Conservation (phyloP, 1,139 yeast genomes). For the Kazachstania sp. region DNA sequence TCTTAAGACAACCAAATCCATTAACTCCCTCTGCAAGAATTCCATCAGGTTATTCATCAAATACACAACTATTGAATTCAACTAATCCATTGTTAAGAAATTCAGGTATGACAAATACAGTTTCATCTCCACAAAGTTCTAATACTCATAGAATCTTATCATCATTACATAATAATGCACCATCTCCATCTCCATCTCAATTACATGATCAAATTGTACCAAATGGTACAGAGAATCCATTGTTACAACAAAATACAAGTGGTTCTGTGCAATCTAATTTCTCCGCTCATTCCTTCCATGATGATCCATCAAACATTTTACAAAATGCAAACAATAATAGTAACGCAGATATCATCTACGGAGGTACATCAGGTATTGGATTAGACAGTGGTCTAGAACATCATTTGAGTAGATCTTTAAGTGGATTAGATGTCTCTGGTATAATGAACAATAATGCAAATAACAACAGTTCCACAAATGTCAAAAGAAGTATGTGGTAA, state of each 20-base stretch:
- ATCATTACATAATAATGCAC: constrained; percentile 7
- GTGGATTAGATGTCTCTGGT: constrained; percentile 26
- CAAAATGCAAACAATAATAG: constrained; percentile 10
- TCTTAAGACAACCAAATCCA: constrained; percentile 24
- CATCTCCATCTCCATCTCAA: not conserved
- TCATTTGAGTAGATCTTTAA: constrained; percentile 27
- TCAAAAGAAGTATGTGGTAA: constrained; percentile 7
- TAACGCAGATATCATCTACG: constrained; percentile 7
- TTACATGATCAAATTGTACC: constrained; percentile 5
- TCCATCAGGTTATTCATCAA: constrained; percentile 30
- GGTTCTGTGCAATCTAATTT: constrained; percentile 30
- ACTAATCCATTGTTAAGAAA: constrained; percentile 29
- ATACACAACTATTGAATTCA: constrained; percentile 21
- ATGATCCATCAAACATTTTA: constrained; percentile 10
- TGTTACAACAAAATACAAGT: constrained; percentile 29
- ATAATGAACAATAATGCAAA: constrained; percentile 7
- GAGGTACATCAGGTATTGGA: constrained; percentile 4
- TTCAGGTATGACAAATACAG: constrained; percentile 24
- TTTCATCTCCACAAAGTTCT: constrained; percentile 12
- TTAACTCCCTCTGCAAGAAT: constrained; percentile 29
- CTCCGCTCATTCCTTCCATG: constrained; percentile 28
- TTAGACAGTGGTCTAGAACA: constrained; percentile 22
- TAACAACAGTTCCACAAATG: not conserved
- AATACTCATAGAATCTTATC: constrained; percentile 8
- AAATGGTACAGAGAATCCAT: constrained; percentile 7